Base-by-base conservation (phyloP, 768 basidiomycete genomes). In the Gloeopeniophorella convolvens region DNA sequence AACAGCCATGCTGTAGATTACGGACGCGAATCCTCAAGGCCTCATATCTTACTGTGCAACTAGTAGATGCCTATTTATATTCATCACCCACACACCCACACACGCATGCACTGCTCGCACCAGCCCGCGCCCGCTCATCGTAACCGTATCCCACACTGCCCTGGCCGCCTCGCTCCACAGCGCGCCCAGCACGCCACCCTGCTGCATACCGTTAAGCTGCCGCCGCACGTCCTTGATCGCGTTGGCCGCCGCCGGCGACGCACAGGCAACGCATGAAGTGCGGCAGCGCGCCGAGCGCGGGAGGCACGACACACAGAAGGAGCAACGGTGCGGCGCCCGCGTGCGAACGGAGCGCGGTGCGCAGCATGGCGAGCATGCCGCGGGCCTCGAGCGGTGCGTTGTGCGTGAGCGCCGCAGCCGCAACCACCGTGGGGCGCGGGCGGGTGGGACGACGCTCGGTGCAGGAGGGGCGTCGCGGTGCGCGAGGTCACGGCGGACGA, bases 81-180 rank as follows among this genome's bases (percentile, higher is more conserved):
- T n/a, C n/a, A n/a, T n/a, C n/a, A n/a, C n/a, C n/a, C n/a, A n/a
- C n/a, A n/a, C n/a, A n/a, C n/a, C n/a, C n/a, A n/a, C n/a, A n/a
- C n/a, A n/a, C n/a, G n/a, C n/a, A n/a, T n/a, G n/a, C n/a, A n/a
- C n/a, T n/a, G n/a, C n/a, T n/a, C n/a, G n/a, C 5, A 58, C 55
- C 20, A 58, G 50, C 13, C 57, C 57, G 15, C 57, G 39, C 6
- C 57, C 57, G 10, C 57, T 55, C 57, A 58, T 58, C 20, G 39
- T 21, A 3, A 56, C 47, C 3, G 57, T 58, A 42, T 56, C 55
- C 42, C 47, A 40, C 1, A 58, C 11, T 1, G 57, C 57, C 16
- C 55, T 39, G 21, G 47, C 50, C 20, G 47, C 20, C 32, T 58
- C 57, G 24, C 52, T 42, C 55, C 57, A 58, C 18, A 58, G 23